Base-by-base conservation (phyloP, 2,329 filamentous ascomycete species). In the Colletotrichum sublineola region DNA sequence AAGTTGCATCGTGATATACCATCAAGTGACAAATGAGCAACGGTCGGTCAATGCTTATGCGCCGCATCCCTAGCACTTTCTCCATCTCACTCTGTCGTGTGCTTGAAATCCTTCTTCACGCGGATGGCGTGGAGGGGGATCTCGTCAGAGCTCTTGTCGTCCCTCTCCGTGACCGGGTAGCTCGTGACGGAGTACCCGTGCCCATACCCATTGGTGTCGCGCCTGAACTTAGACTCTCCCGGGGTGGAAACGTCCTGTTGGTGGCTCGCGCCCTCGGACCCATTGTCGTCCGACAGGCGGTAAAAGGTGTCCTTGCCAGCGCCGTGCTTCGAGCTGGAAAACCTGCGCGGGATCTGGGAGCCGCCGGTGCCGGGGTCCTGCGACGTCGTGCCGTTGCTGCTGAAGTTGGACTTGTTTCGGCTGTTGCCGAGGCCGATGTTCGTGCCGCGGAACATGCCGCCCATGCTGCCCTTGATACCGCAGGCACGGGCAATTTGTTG, bases 81-180 rank as follows among this genome's bases (percentile, higher is more conserved):
- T 1, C 33, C 18, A 11, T 12, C 15, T 68, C 31, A 61, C 56
- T 60, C 60, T 1, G 70, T 57, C 12, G 79, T 78, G 31, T 77
- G 80, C 38, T 78, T 76, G 65, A 84, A 81, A 12, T 82, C 80
- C 18, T 61, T 83, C 2, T 82, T 76, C 3, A 84, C 81, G n/a
- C 79, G 73, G 12, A 84, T 84, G 1, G 80, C 78, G 48, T 82
- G 79, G 48, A 84, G 68, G 1, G 82, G 81, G 36, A 84, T 79
- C 29, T 83, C 82, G 33, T 84, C 81, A 1, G 78, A 80, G 64
- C 77, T 78, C 18, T 76, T 73, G 36, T 78, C 77, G 1, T 76
- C 76, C 5, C 74, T 74, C 5, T 79, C 76, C 2, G 64, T 71
- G n/a, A 73, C 76, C 1, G 79, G 77, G 60, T 77, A 80, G 8